These are phyloP conservation scores for Fusarium brevicatenulatum DNA, from an alignment of 2,329 filamentous ascomycete species.

Conservation along the genomic window DNA sequence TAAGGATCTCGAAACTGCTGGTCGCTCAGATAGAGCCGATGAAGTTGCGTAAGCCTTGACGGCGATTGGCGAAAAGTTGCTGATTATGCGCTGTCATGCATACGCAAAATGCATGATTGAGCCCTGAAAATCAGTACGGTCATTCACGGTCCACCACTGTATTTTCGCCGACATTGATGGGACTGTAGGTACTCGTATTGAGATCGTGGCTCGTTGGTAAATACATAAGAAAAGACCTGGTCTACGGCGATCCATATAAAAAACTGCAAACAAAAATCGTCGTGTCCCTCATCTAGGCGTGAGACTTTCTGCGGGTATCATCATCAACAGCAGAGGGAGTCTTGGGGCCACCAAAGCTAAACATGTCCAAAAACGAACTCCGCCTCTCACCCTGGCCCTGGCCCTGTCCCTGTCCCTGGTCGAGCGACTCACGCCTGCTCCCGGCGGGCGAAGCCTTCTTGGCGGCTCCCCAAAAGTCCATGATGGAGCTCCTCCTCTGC, in stretches of 20 bases:
- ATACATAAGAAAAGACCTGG: background rate
- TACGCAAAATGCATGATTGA: background rate
- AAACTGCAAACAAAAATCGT: background rate
- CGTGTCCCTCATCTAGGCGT: background rate
- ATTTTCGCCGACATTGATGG: background rate
- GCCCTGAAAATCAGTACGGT: background rate
- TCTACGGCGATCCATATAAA: background rate
- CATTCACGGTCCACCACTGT: background rate
- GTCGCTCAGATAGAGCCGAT: background rate
- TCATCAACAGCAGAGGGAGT: slow-evolving; percentile 11
- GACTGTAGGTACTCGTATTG: background rate
- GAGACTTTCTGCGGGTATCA: slow-evolving; percentile 29
- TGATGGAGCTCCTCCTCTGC: slow-evolving; percentile 30
- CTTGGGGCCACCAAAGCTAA: slow-evolving; percentile 22
- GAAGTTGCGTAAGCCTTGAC: background rate
- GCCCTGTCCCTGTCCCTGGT: slow-evolving; percentile 4
- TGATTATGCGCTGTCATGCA: slow-evolving; percentile 4
- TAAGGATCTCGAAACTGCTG: background rate
- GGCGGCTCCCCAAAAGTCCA: slow-evolving; percentile 20
- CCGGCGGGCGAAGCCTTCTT: slow-evolving; percentile 20
- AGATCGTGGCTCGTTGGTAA: background rate
- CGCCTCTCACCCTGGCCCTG: slow-evolving; percentile 15
- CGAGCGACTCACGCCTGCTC: slow-evolving; percentile 20
- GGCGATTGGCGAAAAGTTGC: background rate
- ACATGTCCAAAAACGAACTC: slow-evolving; percentile 30